Evolutionary conservation across 139 green algal species (phyloP).

Genomic region (Coelastrella sp.): DNA sequence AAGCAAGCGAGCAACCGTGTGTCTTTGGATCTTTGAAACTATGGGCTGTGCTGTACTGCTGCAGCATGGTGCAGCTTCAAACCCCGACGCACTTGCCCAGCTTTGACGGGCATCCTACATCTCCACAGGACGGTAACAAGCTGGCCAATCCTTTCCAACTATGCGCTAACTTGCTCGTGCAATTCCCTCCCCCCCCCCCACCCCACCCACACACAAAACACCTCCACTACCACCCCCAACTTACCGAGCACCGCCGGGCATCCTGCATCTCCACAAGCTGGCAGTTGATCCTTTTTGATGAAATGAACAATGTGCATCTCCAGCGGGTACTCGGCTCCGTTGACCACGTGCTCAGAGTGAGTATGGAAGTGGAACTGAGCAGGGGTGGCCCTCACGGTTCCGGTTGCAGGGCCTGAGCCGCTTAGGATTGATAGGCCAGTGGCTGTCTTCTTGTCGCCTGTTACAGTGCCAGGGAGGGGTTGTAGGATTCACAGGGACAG

Average conservation of each 20-base stretch:
- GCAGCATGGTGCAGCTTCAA: no score
- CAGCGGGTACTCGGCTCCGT: constrained; percentile 5
- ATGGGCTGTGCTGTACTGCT: no score
- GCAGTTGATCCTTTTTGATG: constrained; percentile 28
- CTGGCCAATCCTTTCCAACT: no score
- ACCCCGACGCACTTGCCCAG: no score
- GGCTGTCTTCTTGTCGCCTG: background rate
- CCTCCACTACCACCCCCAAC: no score
- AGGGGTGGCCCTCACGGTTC: background rate
- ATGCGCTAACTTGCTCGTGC: no score
- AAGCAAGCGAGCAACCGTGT: no score
- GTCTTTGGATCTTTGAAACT: no score
- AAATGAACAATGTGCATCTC: constrained; percentile 51
- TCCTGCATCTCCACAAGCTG: constrained; percentile 26
- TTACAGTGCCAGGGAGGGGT: no score
- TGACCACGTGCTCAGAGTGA: constrained; percentile 43
- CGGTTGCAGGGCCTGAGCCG: background rate
- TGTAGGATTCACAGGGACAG: background rate
- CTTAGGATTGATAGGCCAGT: background rate
- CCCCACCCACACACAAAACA: background rate
- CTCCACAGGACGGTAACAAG: no score
- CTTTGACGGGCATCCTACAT: no score
- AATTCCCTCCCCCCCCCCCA: no score
- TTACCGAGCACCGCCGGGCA: constrained; percentile 48
- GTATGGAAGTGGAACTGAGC: constrained; percentile 51